phyloP scores from a whole-genome alignment of 75 land plant genomes.

The Gnetum montanum region DNA sequence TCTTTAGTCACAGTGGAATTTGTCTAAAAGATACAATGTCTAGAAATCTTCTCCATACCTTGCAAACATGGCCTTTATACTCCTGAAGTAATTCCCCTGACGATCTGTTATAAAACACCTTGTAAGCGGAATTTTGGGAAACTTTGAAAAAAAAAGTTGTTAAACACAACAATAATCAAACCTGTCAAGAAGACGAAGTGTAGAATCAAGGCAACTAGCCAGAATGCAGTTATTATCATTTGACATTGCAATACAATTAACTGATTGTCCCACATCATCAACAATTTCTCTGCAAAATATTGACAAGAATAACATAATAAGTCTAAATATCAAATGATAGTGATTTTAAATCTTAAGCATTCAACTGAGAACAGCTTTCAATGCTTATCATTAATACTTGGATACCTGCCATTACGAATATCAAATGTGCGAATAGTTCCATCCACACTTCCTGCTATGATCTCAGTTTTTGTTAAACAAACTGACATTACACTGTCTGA shows the following conservation, averaged over 20 bases:
- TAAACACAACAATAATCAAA: too few species aligned
- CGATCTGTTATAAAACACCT: slow-evolving; percentile 38
- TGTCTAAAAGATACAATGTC: neutral
- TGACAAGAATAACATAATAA: neutral
- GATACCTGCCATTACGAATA: slow-evolving; percentile 88
- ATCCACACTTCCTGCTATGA: slow-evolving; percentile 95
- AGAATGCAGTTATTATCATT: slow-evolving; percentile 86
- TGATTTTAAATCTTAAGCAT: too few species aligned
- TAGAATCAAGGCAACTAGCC: slow-evolving; percentile 90
- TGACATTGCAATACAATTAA: slow-evolving; percentile 88
- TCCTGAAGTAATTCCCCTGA: slow-evolving; percentile 92
- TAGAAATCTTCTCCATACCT: slow-evolving; percentile 35
- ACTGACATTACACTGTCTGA: slow-evolving; percentile 94
- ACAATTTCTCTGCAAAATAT: slow-evolving; percentile 59
- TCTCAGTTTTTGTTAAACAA: slow-evolving; percentile 78
- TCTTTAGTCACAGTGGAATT: too few species aligned
- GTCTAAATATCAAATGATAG: neutral
- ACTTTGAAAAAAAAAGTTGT: neutral
- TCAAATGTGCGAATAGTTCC: slow-evolving; percentile 98
- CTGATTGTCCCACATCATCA: slow-evolving; percentile 79
- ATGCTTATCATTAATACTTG: neutral
- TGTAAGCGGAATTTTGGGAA: neutral
- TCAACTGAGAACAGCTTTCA: too few species aligned
- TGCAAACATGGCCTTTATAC: slow-evolving; percentile 90
- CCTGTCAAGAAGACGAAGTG: slow-evolving; percentile 88